Base-by-base conservation (phyloP, 192 early-diverging fungal genomes). In the Coemansia sp. region DNA sequence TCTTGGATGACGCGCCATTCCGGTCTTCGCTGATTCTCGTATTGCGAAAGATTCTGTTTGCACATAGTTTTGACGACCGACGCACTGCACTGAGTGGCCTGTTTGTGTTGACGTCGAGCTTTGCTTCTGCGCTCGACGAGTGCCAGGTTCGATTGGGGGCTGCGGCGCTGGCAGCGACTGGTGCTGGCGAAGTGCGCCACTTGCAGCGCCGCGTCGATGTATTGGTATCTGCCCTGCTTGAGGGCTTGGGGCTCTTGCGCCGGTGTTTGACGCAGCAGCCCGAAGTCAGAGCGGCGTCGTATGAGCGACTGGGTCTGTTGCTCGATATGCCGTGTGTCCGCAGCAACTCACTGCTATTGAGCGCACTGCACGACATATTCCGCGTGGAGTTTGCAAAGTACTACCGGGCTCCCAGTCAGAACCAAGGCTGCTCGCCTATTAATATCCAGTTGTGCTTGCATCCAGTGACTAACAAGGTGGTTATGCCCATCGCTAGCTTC, bases 251-350 rank as follows among this genome's bases (percentile, higher is more conserved):
- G 14, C 85, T 89, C 36, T 45, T 93, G 39, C 84, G 90, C 4
- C 85, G 89, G 23, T 90, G 90, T 29, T 74, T 92, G 63, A 89
- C 85, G 51, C 89, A 91, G 72, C 92, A 91, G 66, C 66, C 80
- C 4, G 85, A 91, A 39, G 77, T 92, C 17, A 84, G 90, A 17
- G 66, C 82, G 0, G 42, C 72, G 14, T 63, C 87, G 5, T 93
- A 93, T 53, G 66, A 86, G 32, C 84, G 87, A 0, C 70, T 93
- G 14, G 78, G 80, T 8, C 68, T 63, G 5, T 66, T 91, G 19
- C 74, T 87, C 7, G 73, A 83, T 21, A 27, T 68, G 17, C 61
- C 65, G 6, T 63, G 70, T 31, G 70, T 80, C 17, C 31, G 59
- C 12, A 31, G 55, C 12, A 65, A 17, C 60, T n/a, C 44, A 27